Percentiles rank a stretch among this genome's conserved stretches.
Conservation (phyloP, 495 filamentous ascomycete genomes). For the Penicillium subrubescens region DNA sequence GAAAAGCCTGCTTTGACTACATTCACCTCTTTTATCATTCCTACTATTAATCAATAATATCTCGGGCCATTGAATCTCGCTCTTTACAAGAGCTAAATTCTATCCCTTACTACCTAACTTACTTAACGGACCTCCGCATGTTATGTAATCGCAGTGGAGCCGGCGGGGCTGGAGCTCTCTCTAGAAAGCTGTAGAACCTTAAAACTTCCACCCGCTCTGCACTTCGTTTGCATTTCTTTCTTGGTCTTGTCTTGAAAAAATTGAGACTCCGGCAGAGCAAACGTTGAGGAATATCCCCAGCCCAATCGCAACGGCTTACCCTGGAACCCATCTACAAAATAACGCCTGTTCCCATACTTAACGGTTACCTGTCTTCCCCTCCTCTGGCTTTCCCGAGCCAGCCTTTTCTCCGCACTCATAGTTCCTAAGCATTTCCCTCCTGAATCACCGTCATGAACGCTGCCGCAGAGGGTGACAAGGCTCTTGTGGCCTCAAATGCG, state of each 20-base stretch:
- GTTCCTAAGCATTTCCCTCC: not conserved
- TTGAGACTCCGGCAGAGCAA: no score
- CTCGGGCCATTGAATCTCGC: not conserved
- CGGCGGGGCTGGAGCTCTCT: constrained; percentile 2
- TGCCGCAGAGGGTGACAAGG: constrained; percentile 63
- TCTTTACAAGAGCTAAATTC: not conserved
- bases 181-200: constrained; percentile 14
- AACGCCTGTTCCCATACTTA: not conserved
- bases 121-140: not conserved
- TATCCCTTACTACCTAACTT: no score
- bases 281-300: no score
- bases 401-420: not conserved
- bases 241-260: not conserved
- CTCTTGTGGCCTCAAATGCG: constrained; percentile 65
- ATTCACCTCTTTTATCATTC: not conserved
- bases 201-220: not conserved
- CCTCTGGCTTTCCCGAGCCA: not conserved
- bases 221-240: not conserved
- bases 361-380: not conserved
- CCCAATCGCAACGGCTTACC: no score
- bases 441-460: constrained; percentile 52
- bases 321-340: no score
- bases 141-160: constrained; percentile 13
- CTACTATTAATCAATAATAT: constrained; percentile 20
- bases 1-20: no score